Percentiles rank a stretch among this genome's conserved stretches.
phyloP scores from a whole-genome alignment of 2,329 filamentous ascomycete species.

The Cercospora sp. region DNA sequence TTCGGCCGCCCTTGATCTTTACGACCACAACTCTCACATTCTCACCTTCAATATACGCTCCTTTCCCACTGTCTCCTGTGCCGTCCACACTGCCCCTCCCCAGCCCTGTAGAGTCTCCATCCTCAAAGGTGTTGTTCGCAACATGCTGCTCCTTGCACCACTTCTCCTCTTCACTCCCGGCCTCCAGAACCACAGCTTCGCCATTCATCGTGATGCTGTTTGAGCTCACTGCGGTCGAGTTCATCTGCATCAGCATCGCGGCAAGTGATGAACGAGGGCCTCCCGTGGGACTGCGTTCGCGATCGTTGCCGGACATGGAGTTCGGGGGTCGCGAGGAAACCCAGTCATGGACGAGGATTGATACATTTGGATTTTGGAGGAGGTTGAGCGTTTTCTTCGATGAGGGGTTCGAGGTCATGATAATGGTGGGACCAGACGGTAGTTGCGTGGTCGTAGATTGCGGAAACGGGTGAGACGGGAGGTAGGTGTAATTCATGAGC shows the following conservation, averaged over 20 bases:
- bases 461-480: slow-evolving; percentile 57
- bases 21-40: slow-evolving; percentile 88
- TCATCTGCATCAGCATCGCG: slow-evolving; percentile 82
- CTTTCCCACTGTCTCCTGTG: slow-evolving; percentile 48
- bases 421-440: slow-evolving; percentile 62
- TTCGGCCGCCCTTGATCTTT: slow-evolving; percentile 77
- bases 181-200: slow-evolving; percentile 70
- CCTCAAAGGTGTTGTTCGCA: slow-evolving; percentile 74
- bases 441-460: slow-evolving; percentile 56
- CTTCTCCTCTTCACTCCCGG: slow-evolving; percentile 75
- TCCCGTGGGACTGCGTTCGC: slow-evolving; percentile 63
- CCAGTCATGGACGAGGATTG: slow-evolving; percentile 97
- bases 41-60: slow-evolving; percentile 74
- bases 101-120: slow-evolving; percentile 5
- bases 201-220: slow-evolving; percentile 95
- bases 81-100: slow-evolving; percentile 27
- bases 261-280: slow-evolving; percentile 72
- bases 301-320: slow-evolving; percentile 47
- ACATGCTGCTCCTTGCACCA: slow-evolving; percentile 84
- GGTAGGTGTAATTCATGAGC: slow-evolving; percentile 99
- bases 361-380: slow-evolving; percentile 79
- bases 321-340: slow-evolving; percentile 83
- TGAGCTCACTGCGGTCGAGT: slow-evolving; percentile 80
- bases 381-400: slow-evolving; percentile 83
- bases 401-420: slow-evolving; percentile 83